A percentile compares a stretch with the other conserved stretches of the same genome.
These are phyloP conservation scores for Eucommia ulmoides DNA, from an alignment of 257 asterid genomes.

Conservation along the genomic window DNA sequence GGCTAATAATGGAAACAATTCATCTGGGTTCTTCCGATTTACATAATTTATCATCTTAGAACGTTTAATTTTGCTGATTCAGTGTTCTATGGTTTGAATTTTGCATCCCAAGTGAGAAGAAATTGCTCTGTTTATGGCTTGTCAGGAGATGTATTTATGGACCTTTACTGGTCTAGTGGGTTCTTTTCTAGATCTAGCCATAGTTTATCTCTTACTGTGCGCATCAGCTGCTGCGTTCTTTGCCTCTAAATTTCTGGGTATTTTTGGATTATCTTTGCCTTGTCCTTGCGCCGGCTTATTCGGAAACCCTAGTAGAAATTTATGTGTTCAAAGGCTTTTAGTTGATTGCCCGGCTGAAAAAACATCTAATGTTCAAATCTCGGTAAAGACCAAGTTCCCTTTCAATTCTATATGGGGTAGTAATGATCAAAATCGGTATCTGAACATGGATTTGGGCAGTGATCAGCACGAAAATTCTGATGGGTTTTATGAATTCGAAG, in stretches of 20 bases:
- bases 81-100: too few species aligned
- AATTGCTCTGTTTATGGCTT: slow-evolving; percentile 35
- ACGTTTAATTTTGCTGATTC: too few species aligned
- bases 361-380: slow-evolving; percentile 42
- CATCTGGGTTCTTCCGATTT: too few species aligned
- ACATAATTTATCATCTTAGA: too few species aligned
- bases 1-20: too few species aligned
- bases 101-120: slow-evolving; percentile 13
- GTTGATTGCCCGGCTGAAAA: slow-evolving; percentile 49
- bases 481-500: slow-evolving; percentile 40
- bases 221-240: slow-evolving; percentile 55
- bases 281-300: slow-evolving; percentile 66
- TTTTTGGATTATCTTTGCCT: slow-evolving; percentile 58
- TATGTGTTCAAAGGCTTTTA: slow-evolving; percentile 47
- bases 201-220: slow-evolving; percentile 60
- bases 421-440: slow-evolving; percentile 6
- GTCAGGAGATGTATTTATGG: slow-evolving; percentile 53
- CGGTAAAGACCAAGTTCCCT: slow-evolving; percentile 50
- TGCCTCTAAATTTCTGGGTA: slow-evolving; percentile 50
- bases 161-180: slow-evolving; percentile 56
- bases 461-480: slow-evolving; percentile 15
- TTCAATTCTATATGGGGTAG: slow-evolving; percentile 27
- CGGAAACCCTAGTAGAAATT: slow-evolving; percentile 17
- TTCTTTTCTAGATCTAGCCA: slow-evolving; percentile 77
- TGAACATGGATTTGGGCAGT: slow-evolving; percentile 16